phyloP scores from a whole-genome alignment of 768 basidiomycete species.

The Lactarius akahatsu region DNA sequence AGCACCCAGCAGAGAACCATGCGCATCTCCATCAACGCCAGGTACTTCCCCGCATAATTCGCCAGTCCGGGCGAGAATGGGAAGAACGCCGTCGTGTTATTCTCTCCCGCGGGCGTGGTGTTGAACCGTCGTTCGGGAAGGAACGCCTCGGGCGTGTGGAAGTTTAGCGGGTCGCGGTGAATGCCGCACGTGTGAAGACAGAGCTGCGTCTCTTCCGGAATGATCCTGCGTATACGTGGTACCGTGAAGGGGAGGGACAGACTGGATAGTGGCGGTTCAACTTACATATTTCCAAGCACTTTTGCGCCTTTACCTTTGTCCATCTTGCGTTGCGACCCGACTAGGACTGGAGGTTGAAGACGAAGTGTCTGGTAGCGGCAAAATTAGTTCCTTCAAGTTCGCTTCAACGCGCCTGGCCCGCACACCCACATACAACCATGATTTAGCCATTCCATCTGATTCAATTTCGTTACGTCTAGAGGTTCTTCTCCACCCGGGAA shows the following conservation, averaged over 20 bases:
- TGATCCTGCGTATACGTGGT: neutral
- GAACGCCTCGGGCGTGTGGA: neutral
- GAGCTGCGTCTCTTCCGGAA: conserved; percentile 7
- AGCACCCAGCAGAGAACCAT: neutral
- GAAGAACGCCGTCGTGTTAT: conserved; percentile 23
- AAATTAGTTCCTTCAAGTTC: neutral
- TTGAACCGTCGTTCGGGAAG: conserved; percentile 1
- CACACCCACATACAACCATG: conserved; percentile 8
- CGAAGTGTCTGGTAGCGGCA: neutral
- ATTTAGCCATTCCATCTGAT: conserved; percentile 11
- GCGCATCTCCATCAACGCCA: conserved; percentile 27
- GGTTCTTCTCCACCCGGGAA: conserved; percentile 10
- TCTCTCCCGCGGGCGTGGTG: neutral
- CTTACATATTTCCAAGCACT: conserved; percentile 1
- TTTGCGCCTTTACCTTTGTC: neutral
- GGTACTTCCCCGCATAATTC: conserved; percentile 27
- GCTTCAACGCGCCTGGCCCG: too few species aligned
- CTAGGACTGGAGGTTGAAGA: neutral
- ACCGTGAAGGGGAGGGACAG: neutral
- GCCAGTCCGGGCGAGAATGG: conserved; percentile 30
- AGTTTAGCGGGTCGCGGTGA: neutral
- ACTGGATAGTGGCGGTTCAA: too few species aligned
- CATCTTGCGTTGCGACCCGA: neutral
- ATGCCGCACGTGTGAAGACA: neutral
- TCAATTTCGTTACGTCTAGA: neutral